Base-by-base conservation (phyloP, 768 basidiomycete species). In the Amanita molliuscula region DNA sequence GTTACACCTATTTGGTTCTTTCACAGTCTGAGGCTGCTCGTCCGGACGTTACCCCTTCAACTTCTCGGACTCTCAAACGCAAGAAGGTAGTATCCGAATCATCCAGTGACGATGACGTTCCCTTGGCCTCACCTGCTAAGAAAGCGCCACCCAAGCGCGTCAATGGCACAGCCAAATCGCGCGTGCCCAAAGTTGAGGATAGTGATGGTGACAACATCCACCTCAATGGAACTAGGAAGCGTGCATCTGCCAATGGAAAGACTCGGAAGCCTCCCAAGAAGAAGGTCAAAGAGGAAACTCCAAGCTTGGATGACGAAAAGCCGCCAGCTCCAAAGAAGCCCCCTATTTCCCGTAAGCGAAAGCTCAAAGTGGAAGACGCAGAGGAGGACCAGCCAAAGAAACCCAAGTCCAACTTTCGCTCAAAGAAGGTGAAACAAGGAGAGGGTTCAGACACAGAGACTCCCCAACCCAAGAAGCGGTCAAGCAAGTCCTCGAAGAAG, bases 31-130 rank as follows among this genome's bases (percentile, higher is more conserved):
- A 87, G 68, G 64, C 73, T 34, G 71, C 70, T 48, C 74, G 68
- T 54, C 67, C 67, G 25, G 75, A 77, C 62, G 65, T 72, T 56
- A 59, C 61, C 18, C 64, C 65, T 18, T 62, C 35, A 6, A 10
- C 65, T 43, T 58, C 63, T 43, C 68, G 68, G 44, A 62, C 56
- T 43, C 53, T 69, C 53, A 89, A 88, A 67, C 78, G 82, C 60
- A 83, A 82, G 69, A 78, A 77, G 58, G 65, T 70, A 21, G 61
- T 67, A 23, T 72, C 73, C 52, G 75, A 76, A 51, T 75, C 80
- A 45, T 84, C 81, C 25, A 83, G 80, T 53, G 84, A 86, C 41
- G 83, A 88, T 55, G 84, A 88, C 49, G 70, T 69, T 15, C 84
- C 84, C 47, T 74, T 87, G 34, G 81, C 84, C 44, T 83, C 87